Evolutionary conservation across 1,284 basidiomycete species (phyloP).

Genomic region (Ganoderma leucocontextum): DNA sequence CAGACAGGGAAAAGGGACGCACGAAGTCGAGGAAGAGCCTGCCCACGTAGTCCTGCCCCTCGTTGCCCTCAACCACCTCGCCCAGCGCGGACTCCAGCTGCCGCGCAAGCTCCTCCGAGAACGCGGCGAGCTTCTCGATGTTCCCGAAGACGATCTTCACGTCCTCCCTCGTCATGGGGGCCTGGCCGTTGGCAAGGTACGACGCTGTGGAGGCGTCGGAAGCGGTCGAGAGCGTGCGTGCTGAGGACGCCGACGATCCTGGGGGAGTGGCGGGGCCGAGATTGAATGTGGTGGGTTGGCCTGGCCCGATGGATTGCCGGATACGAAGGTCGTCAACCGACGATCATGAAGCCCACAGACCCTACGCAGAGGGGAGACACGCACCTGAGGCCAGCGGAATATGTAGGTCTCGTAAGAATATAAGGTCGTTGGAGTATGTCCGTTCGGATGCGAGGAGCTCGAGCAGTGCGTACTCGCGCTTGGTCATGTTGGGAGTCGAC

Average conservation of each 20-base stretch:
- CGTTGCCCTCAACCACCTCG: slow-evolving; percentile 62
- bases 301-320: slow-evolving; percentile 28
- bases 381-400: slow-evolving; percentile 78
- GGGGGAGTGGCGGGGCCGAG: slow-evolving; percentile 42
- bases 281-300: slow-evolving; percentile 42
- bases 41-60: slow-evolving; percentile 79
- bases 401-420: slow-evolving; percentile 86
- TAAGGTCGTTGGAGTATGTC: slow-evolving; percentile 89
- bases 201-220: slow-evolving; percentile 59
- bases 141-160: slow-evolving; percentile 83
- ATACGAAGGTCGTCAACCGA: slow-evolving; percentile 11
- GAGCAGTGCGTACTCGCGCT: slow-evolving; percentile 84
- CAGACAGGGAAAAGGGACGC: slow-evolving; percentile 14
- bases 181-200: slow-evolving; percentile 41
- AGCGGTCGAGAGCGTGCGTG: slow-evolving; percentile 61
- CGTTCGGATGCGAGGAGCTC: slow-evolving; percentile 88
- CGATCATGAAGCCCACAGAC: slow-evolving; percentile 1
- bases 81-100: slow-evolving; percentile 49
- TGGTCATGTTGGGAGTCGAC: slow-evolving; percentile 51
- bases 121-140: slow-evolving; percentile 75
- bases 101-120: slow-evolving; percentile 74
- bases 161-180: slow-evolving; percentile 79
- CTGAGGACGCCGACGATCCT: slow-evolving; percentile 49
- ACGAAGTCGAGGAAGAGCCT: slow-evolving; percentile 80
- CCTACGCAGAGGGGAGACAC: slow-evolving; percentile 20